A percentile compares a stretch with the other conserved stretches of the same genome.
phyloP scores from a whole-genome alignment of 768 basidiomycete species.

The Boletus sensibilis region DNA sequence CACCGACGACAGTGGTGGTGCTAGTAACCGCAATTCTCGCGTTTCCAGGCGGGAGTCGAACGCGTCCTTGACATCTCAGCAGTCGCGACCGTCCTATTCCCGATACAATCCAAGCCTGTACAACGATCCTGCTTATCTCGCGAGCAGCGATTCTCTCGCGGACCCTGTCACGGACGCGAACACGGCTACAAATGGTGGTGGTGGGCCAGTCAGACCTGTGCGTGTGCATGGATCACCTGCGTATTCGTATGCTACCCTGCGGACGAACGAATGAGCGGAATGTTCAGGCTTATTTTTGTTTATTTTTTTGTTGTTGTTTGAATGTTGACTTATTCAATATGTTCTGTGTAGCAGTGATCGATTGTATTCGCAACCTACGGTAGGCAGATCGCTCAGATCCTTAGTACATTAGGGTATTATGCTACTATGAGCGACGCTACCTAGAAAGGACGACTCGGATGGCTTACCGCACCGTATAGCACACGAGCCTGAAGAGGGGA shows the following conservation, averaged over 20 bases:
- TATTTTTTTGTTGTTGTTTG: neutral
- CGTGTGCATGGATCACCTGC: slow-evolving; percentile 22
- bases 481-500: neutral
- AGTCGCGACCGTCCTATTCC: slow-evolving; percentile 13
- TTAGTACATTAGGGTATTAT: neutral
- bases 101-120: slow-evolving; percentile 26
- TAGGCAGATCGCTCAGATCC: neutral
- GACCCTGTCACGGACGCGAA: slow-evolving; percentile 27
- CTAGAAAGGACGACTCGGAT: neutral
- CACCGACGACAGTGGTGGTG: slow-evolving; percentile 6
- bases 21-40: slow-evolving; percentile 1
- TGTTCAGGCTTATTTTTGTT: neutral
- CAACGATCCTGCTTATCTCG: slow-evolving; percentile 27
- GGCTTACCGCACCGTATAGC: neutral
- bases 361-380: slow-evolving; percentile 6
- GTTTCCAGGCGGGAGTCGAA: slow-evolving; percentile 25
- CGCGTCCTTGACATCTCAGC: slow-evolving; percentile 22
- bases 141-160: slow-evolving; percentile 27
- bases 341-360: slow-evolving; percentile 3
- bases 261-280: slow-evolving; percentile 12
- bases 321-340: slow-evolving; percentile 8
- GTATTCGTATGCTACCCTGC: slow-evolving; percentile 17
- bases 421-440: neutral
- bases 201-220: slow-evolving; percentile 18
- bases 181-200: slow-evolving; percentile 25